phyloP scores from a whole-genome alignment of 768 basidiomycete genomes.

The Tricholomella constricta region DNA sequence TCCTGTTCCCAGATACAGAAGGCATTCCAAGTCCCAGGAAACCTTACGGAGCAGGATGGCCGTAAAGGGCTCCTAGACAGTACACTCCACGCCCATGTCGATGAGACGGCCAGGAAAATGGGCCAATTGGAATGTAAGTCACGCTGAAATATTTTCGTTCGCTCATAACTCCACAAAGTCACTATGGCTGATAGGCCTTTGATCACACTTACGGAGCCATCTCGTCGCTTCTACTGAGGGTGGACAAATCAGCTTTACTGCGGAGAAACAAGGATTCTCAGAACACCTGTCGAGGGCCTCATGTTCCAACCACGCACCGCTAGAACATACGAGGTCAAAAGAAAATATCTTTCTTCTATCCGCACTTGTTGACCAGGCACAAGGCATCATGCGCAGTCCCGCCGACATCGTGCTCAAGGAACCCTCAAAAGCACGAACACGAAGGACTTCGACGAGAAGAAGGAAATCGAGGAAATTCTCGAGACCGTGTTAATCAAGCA shows the following conservation, averaged over 20 bases:
- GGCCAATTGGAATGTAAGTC: too few species aligned
- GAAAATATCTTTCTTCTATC: constrained; percentile 82
- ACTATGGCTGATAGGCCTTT: constrained; percentile 59
- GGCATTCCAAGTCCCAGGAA: constrained; percentile 17
- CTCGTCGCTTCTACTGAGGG: constrained; percentile 92
- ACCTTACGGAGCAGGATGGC: constrained; percentile 7
- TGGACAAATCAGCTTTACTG: constrained; percentile 77
- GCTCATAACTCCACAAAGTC: background rate
- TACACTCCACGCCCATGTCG: too few species aligned
- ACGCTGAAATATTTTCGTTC: background rate
- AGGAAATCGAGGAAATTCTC: constrained; percentile 82
- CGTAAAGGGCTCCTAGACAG: background rate
- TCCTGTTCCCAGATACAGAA: constrained; percentile 26
- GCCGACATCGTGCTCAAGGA: constrained; percentile 91
- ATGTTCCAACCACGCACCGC: constrained; percentile 91
- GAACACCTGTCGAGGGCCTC: constrained; percentile 89
- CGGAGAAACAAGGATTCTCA: constrained; percentile 93
- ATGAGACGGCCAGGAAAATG: too few species aligned
- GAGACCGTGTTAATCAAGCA: constrained; percentile 65
- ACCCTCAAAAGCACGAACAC: constrained; percentile 82
- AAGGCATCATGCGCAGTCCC: constrained; percentile 93
- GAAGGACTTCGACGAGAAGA: constrained; percentile 98
- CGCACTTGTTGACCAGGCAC: constrained; percentile 93
- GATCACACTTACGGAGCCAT: constrained; percentile 96
- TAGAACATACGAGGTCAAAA: constrained; percentile 93